These are phyloP conservation scores for Penicillium canariense DNA, from an alignment of 495 filamentous ascomycete genomes.

Conservation along the genomic window DNA sequence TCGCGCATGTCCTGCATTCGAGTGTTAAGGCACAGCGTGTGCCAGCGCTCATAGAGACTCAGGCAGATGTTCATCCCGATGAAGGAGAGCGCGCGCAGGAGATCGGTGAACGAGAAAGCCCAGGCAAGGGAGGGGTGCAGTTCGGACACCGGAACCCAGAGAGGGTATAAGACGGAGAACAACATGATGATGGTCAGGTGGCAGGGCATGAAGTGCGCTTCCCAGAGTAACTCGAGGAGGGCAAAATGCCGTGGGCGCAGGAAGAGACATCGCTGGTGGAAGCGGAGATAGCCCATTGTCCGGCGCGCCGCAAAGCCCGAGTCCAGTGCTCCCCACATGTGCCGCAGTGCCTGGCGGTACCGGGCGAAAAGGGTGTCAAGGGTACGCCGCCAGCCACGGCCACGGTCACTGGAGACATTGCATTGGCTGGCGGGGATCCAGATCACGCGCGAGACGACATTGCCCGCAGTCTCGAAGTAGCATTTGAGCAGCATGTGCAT, in stretches of 20 bases:
- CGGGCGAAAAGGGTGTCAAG: constrained; percentile 54
- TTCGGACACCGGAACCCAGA: constrained; percentile 41
- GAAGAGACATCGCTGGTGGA: constrained; percentile 25
- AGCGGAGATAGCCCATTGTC: constrained; percentile 25
- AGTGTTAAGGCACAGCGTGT: constrained; percentile 50
- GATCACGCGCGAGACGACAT: constrained; percentile 50
- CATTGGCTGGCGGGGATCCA: constrained; percentile 64
- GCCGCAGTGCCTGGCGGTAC: constrained; percentile 63
- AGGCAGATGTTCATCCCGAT: constrained; percentile 58
- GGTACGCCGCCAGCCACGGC: constrained; percentile 44
- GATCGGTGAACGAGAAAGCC: constrained; percentile 55
- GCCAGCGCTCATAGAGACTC: constrained; percentile 60
- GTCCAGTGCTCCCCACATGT: constrained; percentile 73
- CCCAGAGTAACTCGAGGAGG: constrained; percentile 60
- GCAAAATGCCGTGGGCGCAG: constrained; percentile 32
- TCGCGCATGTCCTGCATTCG: constrained; percentile 63
- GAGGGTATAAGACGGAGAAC: constrained; percentile 54
- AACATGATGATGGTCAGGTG: constrained; percentile 61
- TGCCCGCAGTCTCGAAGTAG: constrained; percentile 66
- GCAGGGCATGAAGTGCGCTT: constrained; percentile 66
- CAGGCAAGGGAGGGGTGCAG: constrained; percentile 50
- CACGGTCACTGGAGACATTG: constrained; percentile 57
- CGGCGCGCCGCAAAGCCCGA: constrained; percentile 54
- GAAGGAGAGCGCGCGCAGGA: constrained; percentile 57
- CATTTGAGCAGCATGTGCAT: constrained; percentile 75